phyloP scores from a whole-genome alignment of 1,284 basidiomycete species.

The Vanrija sp. region DNA sequence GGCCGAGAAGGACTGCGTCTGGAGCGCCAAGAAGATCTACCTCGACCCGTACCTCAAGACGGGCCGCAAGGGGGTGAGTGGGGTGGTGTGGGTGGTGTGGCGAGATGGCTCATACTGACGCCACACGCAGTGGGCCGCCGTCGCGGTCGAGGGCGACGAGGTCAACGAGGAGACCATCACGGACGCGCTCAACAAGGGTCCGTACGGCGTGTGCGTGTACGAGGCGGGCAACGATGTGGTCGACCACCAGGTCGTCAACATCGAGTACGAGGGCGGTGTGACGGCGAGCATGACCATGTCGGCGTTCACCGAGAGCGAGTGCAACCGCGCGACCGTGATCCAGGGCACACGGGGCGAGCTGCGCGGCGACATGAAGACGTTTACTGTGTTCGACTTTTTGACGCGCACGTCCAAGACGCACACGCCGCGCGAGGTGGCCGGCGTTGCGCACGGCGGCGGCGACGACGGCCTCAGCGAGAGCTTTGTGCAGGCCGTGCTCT shows the following conservation, averaged over 20 bases:
- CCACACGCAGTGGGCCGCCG: constrained; percentile 19
- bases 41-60: constrained; percentile 9
- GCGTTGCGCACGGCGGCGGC: constrained; percentile 75
- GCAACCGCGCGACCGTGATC: constrained; percentile 68
- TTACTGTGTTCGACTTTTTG: constrained; percentile 70
- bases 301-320: constrained; percentile 54
- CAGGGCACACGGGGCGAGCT: constrained; percentile 80
- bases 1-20: constrained; percentile 66
- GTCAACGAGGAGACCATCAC: constrained; percentile 74
- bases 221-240: constrained; percentile 75
- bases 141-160: constrained; percentile 63
- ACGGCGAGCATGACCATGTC: constrained; percentile 78
- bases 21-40: constrained; percentile 69
- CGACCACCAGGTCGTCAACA: constrained; percentile 77
- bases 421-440: constrained; percentile 55
- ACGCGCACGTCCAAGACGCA: constrained; percentile 53
- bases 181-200: constrained; percentile 59
- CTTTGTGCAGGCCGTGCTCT: constrained; percentile 67
- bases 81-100: background rate
- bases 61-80: background rate
- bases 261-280: constrained; percentile 70
- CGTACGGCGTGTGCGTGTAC: constrained; percentile 80
- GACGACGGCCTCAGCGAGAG: constrained; percentile 66
- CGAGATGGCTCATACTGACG: background rate
- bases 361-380: constrained; percentile 70